These are phyloP conservation scores for Phytophthora meadii DNA, from an alignment of 352 stramenopile species.

Conservation along the genomic window DNA sequence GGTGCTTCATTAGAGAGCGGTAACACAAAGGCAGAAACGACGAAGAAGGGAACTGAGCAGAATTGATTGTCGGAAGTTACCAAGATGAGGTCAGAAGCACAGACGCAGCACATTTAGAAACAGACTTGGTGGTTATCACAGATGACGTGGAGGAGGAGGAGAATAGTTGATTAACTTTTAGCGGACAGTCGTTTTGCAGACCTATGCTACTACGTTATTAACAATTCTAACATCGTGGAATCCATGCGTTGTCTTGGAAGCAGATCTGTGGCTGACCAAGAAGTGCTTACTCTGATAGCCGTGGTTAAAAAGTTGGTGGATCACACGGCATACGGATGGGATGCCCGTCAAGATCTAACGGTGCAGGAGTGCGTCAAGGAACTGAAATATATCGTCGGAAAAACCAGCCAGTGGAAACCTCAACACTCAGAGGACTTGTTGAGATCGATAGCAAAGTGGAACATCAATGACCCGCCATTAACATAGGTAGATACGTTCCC, in stretches of 20 bases:
- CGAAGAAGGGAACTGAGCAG: neutral
- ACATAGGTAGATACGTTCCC: no score
- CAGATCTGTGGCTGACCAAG: neutral
- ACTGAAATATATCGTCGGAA: no score
- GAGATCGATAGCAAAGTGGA: constrained; percentile 2
- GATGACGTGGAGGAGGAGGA: neutral
- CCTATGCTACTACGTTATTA: no score
- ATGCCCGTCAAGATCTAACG: constrained; percentile 3
- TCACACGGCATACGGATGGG: constrained; percentile 10
- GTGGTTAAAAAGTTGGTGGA: neutral
- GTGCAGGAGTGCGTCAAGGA: constrained; percentile 5
- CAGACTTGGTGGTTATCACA: constrained; percentile 7
- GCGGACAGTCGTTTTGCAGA: no score
- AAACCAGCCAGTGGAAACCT: no score
- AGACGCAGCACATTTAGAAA: neutral
- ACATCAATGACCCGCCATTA: neutral
- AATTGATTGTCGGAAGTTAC: no score
- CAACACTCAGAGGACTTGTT: neutral
- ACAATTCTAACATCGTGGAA: no score
- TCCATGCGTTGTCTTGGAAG: no score
- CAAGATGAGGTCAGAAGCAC: no score
- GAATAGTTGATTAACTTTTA: no score
- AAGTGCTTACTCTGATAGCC: neutral
- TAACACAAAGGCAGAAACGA: neutral
- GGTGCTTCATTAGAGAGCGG: no score